Base-by-base conservation (phyloP, 768 basidiomycete species). In the Termitomyces heimii region DNA sequence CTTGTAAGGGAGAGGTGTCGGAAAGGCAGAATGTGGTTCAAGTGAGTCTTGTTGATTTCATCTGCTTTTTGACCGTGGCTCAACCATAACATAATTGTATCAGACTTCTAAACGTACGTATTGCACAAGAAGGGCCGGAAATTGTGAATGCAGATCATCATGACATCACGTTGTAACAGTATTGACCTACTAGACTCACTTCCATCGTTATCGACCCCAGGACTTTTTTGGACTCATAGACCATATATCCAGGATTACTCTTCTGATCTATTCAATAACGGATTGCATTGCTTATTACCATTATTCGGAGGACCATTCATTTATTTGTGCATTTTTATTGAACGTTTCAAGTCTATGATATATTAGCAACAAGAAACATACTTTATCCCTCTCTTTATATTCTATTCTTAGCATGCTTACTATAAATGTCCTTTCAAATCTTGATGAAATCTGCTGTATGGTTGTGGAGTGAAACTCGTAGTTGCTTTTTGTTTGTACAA, bases 1-100 rank as follows among this genome's bases (percentile, higher is more conserved):
- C 45, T 53, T 20, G 61, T 53, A 28, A 54, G 59, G 34, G 48
- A 57, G 56, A 63, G 60, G n/a, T 58, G 60, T 45, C 29, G 47
- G 32, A 58, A 53, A 57, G 46, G 52, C 7, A 53, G 59, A 57
- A 57, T 58, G 22, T 58, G 57, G 58, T 40, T 60, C 29, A 60
- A 55, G 56, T 62, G 50, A 43, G 56, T 46, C 9, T 45, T 26
- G 6, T 6, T 37, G 16, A 13, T n/a, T 8, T 39, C 12, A 18
- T 29, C n/a, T 53, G 6, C 31, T 6, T 49, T 37, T 53, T 10
- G 3, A 39, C 10, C 4, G 18, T 10, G 14, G 22, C 44, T 52
- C 14, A 46, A 9, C 8, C 22, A 5, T 45, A 31, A 18, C 4
- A 40, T 39, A 5, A 31, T 22, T 37, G n/a, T 24, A n/a, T 20